Base-by-base conservation (phyloP, 1,284 basidiomycete species). In the Sporisorium scitamineum region DNA sequence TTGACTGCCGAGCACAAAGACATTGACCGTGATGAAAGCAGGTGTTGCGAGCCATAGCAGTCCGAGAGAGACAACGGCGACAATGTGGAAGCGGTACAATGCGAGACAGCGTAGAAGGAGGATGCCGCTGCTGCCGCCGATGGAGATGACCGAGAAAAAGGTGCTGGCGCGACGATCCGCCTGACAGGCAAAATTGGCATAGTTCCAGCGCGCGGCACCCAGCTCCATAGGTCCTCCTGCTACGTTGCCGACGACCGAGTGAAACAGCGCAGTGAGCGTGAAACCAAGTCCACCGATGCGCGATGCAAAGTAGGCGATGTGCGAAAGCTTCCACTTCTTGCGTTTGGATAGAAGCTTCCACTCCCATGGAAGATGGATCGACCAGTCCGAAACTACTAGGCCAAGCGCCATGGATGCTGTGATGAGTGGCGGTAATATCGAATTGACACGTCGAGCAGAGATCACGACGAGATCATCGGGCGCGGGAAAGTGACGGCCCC, bases 221-320 rank as follows among this genome's bases (percentile, higher is more conserved):
- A 69, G 45, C 6, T 66, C 61, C 41, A 66, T 60, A 0, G 69
- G 69, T 22, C 68, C 73, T 9, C 48, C 60, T 42, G 65, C 68
- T 4, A 69, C 31, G 44, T 76, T 76, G 27, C 74, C 74, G 11
- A 76, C 61, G 3, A 61, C 42, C 18, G 65, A 61, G 14, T 69
- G 66, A 13, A 76, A 69, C n/a, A 76, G 20, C 3, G 74, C 74
- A 14, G 37, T 34, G 62, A 76, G 61, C 2, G 57, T 57, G 44
- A 51, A 69, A 26, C 69, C 69, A 4, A 76, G 55, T 9, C 74
- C 74, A 48, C 74, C 74, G 41, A 76, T 53, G 3, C 74, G 64
- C 11, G 74, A 76, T 29, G 69, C 64, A 58, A 76, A 76, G 48
- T 76, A 76, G 42, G 74, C 74, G 22, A 76, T 69, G 47, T 76